Evolutionary conservation across 2,329 filamentous ascomycete species (phyloP).

Genomic region (Cladophialophora carrionii): DNA sequence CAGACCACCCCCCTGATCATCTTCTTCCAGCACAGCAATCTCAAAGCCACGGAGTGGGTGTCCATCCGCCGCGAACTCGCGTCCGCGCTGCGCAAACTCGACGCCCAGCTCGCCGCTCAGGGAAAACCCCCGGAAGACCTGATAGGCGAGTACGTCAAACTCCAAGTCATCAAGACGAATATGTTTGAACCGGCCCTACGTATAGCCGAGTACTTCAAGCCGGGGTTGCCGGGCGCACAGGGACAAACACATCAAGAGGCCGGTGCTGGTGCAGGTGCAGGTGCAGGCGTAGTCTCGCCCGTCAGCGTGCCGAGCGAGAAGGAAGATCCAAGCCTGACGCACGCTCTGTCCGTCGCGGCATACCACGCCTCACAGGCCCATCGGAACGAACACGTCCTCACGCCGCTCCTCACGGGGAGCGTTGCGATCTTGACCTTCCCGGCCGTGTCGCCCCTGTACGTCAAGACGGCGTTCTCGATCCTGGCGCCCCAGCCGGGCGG

Average conservation of each 20-base stretch:
- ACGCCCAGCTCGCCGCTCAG: constrained; percentile 66
- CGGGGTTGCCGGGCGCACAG: constrained; percentile 42
- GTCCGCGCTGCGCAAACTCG: constrained; percentile 64
- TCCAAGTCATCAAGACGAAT: constrained; percentile 84
- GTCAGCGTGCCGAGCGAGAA: constrained; percentile 39
- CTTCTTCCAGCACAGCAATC: constrained; percentile 80
- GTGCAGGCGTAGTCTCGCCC: too few species aligned
- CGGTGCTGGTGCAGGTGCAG: neutral
- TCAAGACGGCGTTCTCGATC: constrained; percentile 78
- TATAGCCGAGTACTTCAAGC: constrained; percentile 80
- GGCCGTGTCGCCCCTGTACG: constrained; percentile 76
- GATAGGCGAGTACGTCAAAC: constrained; percentile 66
- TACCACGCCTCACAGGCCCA: constrained; percentile 55
- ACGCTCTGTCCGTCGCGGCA: constrained; percentile 63
- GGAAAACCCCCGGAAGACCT: constrained; percentile 46
- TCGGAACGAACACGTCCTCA: constrained; percentile 64
- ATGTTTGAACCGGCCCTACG: constrained; percentile 85
- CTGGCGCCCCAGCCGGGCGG: constrained; percentile 71
- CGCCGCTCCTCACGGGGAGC: constrained; percentile 78
- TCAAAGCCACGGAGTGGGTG: constrained; percentile 74
- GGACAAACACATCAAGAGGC: neutral
- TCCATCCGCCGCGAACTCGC: constrained; percentile 71
- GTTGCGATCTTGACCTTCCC: constrained; percentile 80
- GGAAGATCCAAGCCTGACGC: constrained; percentile 53
- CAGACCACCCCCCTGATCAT: constrained; percentile 83